Evolutionary conservation across 306 rosid genomes (phyloP), one percentile per base, ranked within the genome.

Genomic region (Castanea mollissima): DNA sequence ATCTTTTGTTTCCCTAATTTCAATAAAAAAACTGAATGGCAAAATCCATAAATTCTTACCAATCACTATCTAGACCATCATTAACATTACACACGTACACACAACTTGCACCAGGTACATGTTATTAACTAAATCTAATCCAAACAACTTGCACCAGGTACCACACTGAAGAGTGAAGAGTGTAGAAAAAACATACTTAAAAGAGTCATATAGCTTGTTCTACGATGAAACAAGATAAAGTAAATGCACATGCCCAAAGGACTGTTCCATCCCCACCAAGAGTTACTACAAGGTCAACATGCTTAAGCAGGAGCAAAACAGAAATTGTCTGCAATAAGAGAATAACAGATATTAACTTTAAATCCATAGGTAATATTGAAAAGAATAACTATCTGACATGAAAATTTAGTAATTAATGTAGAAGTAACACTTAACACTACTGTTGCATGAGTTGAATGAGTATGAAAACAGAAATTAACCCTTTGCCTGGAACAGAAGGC

Each of bases 181-280:
- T 27, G 31, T 49, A 27, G 23, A 74, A n/a, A 13, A 52, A 54
- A 71, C 73, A 15, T 38, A 31, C 38, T 75, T 57, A 31, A 25
- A 58, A n/a, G n/a, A n/a, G n/a, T 51, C 71, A 57, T 25, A 11
- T 44, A 35, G 20, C n/a, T 21, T 52, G 44, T 55, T 27, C 70
- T 19, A 35, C 34, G 5, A 38, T 38, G 25, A 51, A 19, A 18
- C 6, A 18, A 35, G 16, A 9, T 67, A 35, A 35, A 34, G 70
- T 70, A 60, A 81, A 15, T 58, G 58, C 69, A 82, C 98, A 51
- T 90, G 91, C 99, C 98, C 96, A 91, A 71, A 95, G 93, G 67
- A 95, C 97, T 62, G 98, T 95, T 76, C 98, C 99, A 89, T 95
- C 99, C 49, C 99, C 98, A 20, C 99, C 98, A 76, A 93, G 97